These are phyloP conservation scores for Rhynchosporium secalis DNA, from an alignment of 2,329 filamentous ascomycete genomes.

Conservation along the genomic window DNA sequence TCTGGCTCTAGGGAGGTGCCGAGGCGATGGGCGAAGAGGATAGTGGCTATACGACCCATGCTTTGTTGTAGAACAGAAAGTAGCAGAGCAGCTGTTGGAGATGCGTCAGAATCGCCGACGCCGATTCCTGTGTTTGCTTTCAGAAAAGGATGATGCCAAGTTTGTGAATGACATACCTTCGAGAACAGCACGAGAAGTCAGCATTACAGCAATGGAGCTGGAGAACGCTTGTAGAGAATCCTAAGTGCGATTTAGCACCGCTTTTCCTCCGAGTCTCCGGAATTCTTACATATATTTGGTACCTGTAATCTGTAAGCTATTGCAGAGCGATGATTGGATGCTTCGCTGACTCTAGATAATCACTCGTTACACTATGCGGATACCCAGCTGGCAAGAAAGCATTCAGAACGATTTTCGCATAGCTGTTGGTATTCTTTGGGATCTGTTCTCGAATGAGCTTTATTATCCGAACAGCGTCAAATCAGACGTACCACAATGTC, in stretches of 20 bases:
- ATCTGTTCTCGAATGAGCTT: constrained; percentile 21
- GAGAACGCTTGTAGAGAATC: constrained; percentile 67
- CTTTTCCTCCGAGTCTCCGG: too few species aligned
- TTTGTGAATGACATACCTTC: constrained; percentile 61
- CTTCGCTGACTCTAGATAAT: constrained; percentile 61
- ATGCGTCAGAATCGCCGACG: constrained; percentile 64
- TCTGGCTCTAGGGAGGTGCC: constrained; percentile 69
- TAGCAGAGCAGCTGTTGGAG: constrained; percentile 64
- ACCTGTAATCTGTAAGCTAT: constrained; percentile 44
- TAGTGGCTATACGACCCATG: constrained; percentile 65
- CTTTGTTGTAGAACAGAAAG: constrained; percentile 66
- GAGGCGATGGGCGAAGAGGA: constrained; percentile 67
- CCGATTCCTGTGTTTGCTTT: constrained; percentile 45
- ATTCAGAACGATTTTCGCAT: constrained; percentile 47
- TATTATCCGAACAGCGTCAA: too few species aligned
- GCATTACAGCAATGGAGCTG: constrained; percentile 62
- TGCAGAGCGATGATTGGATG: background rate
- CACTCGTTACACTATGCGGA: constrained; percentile 68
- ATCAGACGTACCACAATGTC: constrained; percentile 33
- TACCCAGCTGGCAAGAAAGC: constrained; percentile 69
- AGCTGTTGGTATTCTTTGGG: constrained; percentile 31
- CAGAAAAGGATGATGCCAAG: too few species aligned
- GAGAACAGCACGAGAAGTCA: constrained; percentile 67
- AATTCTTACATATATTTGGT: constrained; percentile 64
- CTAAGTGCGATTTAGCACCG: constrained; percentile 45